Evolutionary conservation across 2,329 filamentous ascomycete species (phyloP).

Genomic region (Pseudocercospora fuligena): DNA sequence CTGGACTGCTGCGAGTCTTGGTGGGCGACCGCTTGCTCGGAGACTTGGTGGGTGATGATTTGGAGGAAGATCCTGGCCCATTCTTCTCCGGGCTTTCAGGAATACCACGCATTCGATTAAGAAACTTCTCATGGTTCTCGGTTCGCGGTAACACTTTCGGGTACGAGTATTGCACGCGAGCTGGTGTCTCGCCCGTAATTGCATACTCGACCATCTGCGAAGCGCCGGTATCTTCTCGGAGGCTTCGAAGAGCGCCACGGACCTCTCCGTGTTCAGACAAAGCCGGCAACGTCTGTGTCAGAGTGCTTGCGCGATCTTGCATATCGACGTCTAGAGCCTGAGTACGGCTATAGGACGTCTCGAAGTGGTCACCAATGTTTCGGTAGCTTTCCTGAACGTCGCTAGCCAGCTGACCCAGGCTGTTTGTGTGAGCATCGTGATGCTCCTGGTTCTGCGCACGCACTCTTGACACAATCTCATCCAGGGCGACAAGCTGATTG

Average conservation of each 20-base stretch:
- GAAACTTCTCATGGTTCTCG: constrained; percentile 61
- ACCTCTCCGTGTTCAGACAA: constrained; percentile 61
- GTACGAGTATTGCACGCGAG: constrained; percentile 80
- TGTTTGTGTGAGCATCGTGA: constrained; percentile 70
- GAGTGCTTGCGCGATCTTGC: constrained; percentile 61
- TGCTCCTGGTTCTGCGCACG: constrained; percentile 79
- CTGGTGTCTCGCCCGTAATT: constrained; percentile 83
- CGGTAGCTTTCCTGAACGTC: constrained; percentile 75
- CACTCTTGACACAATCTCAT: constrained; percentile 86
- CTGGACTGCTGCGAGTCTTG: constrained; percentile 36
- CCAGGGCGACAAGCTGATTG: constrained; percentile 84
- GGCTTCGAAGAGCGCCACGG: constrained; percentile 70
- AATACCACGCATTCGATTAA: constrained; percentile 57
- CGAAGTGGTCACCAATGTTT: constrained; percentile 72
- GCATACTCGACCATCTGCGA: constrained; percentile 77
- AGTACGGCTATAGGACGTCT: constrained; percentile 69
- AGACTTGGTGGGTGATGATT: constrained; percentile 37
- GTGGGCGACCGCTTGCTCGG: constrained; percentile 41
- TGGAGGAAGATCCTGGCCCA: constrained; percentile 5
- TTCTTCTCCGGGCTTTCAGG: constrained; percentile 23
- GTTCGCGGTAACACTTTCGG: constrained; percentile 80
- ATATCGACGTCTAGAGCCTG: constrained; percentile 72
- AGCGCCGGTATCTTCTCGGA: constrained; percentile 70
- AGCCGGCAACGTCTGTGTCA: constrained; percentile 66
- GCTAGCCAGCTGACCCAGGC: constrained; percentile 67